A percentile compares a stretch with the other conserved stretches of the same genome.
These are phyloP conservation scores for Polychytrium aggregatum DNA, from an alignment of 192 early-diverging fungal genomes.

Conservation along the genomic window DNA sequence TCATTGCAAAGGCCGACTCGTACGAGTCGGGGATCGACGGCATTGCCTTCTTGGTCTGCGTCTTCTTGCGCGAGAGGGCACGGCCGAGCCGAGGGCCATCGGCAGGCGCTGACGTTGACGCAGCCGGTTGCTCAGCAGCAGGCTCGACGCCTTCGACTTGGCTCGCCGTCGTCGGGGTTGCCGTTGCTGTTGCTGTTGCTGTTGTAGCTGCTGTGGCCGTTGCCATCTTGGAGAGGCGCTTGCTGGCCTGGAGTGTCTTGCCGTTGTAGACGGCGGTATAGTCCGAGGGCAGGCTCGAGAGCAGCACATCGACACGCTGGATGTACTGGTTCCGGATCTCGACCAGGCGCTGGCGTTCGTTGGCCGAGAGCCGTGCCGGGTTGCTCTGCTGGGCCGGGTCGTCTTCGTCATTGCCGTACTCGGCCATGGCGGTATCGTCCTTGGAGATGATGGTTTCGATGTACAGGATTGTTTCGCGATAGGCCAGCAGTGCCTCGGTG, in stretches of 20 bases:
- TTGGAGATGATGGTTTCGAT: conserved; percentile 11
- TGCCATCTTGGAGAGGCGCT: no score
- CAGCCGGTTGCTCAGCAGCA: no score
- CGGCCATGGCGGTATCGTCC: conserved; percentile 10
- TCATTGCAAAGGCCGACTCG: no score
- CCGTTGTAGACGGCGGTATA: conserved; percentile 10
- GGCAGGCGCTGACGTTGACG: no score
- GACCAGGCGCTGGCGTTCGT: conserved; percentile 6
- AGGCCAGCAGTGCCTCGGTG: conserved; percentile 14
- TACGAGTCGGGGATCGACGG: neutral
- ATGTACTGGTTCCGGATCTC: conserved; percentile 17
- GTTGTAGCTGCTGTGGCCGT: neutral
- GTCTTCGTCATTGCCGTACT: neutral
- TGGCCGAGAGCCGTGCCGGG: no score
- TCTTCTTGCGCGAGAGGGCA: no score
- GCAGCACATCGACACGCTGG: conserved; percentile 13
- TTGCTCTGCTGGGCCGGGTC: neutral
- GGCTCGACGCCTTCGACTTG: no score
- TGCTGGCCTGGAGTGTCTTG: neutral
- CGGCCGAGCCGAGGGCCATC: no score
- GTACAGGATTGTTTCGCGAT: conserved; percentile 12
- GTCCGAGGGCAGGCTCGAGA: conserved; percentile 8
- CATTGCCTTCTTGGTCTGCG: no score
- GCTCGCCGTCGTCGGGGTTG: no score
- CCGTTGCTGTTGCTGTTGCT: conserved; percentile 1